phyloP scores from a whole-genome alignment of 441 rosid genomes.

The Hura crepitans region DNA sequence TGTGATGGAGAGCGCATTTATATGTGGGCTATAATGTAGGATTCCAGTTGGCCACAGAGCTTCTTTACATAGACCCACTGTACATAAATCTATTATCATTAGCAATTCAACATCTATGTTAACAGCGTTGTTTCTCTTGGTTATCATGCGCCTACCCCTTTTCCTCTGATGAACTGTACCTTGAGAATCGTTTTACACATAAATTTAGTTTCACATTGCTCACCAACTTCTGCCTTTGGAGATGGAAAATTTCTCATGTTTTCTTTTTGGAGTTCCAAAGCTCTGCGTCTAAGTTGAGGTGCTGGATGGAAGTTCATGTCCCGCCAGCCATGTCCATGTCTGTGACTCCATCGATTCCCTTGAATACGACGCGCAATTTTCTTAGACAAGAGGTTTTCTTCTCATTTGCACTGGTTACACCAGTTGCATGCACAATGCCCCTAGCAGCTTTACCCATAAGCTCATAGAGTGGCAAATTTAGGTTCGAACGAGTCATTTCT shows the following conservation, averaged over 20 bases:
- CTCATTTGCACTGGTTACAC: slow-evolving; percentile 44
- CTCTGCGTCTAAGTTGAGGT: not conserved
- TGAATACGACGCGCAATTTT: slow-evolving; percentile 62
- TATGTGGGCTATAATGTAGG: not conserved
- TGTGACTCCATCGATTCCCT: slow-evolving; percentile 58
- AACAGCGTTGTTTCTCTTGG: not conserved
- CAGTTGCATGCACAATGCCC: slow-evolving; percentile 64
- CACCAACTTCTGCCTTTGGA: not conserved
- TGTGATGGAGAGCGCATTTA: not conserved
- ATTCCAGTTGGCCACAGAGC: not conserved
- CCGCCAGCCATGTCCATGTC: slow-evolving; percentile 86
- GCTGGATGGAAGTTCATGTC: slow-evolving; percentile 34
- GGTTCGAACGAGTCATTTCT: slow-evolving; percentile 77
- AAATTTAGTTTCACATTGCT: slow-evolving; percentile 1
- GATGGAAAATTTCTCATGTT: not conserved
- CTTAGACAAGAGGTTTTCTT: slow-evolving; percentile 55
- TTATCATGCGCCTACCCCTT: slow-evolving; percentile 9
- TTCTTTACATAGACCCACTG: not conserved
- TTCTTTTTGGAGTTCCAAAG: not conserved
- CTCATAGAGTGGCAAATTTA: slow-evolving; percentile 53
- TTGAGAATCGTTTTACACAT: not conserved
- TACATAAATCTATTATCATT: not conserved
- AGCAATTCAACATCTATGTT: slow-evolving; percentile 3
- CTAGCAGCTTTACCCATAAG: slow-evolving; percentile 63
- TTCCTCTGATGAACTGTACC: not conserved